Conservation (phyloP, 2,329 filamentous ascomycete species). For the Teratosphaeria viscida region DNA sequence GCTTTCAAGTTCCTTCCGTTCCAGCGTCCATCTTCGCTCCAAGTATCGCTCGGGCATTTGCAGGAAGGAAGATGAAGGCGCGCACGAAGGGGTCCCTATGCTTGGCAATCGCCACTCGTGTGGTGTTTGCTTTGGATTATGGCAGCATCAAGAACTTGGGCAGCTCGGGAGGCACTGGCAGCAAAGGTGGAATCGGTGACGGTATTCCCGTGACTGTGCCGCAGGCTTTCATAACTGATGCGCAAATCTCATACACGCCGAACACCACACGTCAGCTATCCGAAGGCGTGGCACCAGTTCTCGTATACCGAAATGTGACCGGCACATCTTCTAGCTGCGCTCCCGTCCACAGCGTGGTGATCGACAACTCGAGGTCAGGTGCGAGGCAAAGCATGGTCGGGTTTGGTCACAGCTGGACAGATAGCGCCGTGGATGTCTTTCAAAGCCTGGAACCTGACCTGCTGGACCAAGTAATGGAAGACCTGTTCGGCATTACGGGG, state of each 20-base stretch:
- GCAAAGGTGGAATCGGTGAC: slow-evolving; percentile 13
- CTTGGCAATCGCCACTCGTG: not conserved
- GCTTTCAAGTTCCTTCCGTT: not conserved
- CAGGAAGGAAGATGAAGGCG: not conserved
- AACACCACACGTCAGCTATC: slow-evolving; percentile 16
- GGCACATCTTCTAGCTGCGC: not conserved
- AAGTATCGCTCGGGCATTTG: no score
- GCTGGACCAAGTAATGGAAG: slow-evolving; percentile 23
- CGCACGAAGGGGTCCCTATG: not conserved
- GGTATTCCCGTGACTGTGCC: slow-evolving; percentile 10
- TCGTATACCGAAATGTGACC: slow-evolving; percentile 5
- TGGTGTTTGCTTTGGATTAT: not conserved
- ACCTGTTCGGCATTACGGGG: slow-evolving; percentile 26
- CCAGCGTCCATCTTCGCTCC: not conserved
- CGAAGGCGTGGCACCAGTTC: slow-evolving; percentile 6
- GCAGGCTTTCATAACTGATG: slow-evolving; percentile 15
- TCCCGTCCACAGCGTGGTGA: slow-evolving; percentile 4
- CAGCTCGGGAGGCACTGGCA: slow-evolving; percentile 12
- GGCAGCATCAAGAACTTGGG: not conserved
- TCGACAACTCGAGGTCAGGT: slow-evolving; percentile 10
- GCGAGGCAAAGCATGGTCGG: slow-evolving; percentile 24
- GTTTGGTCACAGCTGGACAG: slow-evolving; percentile 31
- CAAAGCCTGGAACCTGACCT: slow-evolving; percentile 21
- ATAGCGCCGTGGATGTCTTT: slow-evolving; percentile 28
- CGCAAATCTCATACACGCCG: slow-evolving; percentile 8